Base-by-base conservation (phyloP, 169 alveolate species). In the Plasmodium ovale region DNA sequence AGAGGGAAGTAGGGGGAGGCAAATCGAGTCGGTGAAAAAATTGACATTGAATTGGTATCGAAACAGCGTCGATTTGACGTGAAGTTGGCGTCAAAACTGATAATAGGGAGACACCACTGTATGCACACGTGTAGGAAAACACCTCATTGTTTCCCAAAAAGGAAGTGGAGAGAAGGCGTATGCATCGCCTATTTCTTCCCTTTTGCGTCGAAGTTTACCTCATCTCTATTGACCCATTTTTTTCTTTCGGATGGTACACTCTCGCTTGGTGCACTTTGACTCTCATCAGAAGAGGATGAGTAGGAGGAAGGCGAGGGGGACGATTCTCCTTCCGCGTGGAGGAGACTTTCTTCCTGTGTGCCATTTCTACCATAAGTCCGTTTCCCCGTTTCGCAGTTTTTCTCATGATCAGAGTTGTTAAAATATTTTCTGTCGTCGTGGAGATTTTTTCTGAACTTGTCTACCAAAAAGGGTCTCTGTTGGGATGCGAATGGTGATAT, bases 191-290 rank as follows among this genome's bases (percentile, higher is more conserved):
- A 25, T 12, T 10, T 69, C 35, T 53, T 42, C 35, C 35, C 10
- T 35, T 69, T 31, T 31, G 1, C 31, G 4, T 51, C 9, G 23
- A 14, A 14, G 14, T 53, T 68, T 56, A 72, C 87, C 35, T 72
- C 87, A 31, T 54, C 87, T 31, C 35, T 71, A 29, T 47, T 72
- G 35, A 19, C 6, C 72, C 58, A 72, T 14, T 56, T 58, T 54
- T 72, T 72, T 54, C 37, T 56, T 54, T 72, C 62, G 5, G 54
- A 56, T 47, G 33, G 3, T 0, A 5, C 53, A 47, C 62, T 54
- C 35, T 33, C 87, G n/a, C n/a, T n/a, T n/a, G n/a, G n/a, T n/a
- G n/a, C n/a, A n/a, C n/a, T n/a, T n/a, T n/a, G n/a, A 31, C 58
- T 72, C 9, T 72, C 47, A 6, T 56, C 72, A 19, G 62, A 72